These are phyloP conservation scores for Sugiyamaella japonica DNA, from an alignment of 1,139 yeast species.

Conservation along the genomic window DNA sequence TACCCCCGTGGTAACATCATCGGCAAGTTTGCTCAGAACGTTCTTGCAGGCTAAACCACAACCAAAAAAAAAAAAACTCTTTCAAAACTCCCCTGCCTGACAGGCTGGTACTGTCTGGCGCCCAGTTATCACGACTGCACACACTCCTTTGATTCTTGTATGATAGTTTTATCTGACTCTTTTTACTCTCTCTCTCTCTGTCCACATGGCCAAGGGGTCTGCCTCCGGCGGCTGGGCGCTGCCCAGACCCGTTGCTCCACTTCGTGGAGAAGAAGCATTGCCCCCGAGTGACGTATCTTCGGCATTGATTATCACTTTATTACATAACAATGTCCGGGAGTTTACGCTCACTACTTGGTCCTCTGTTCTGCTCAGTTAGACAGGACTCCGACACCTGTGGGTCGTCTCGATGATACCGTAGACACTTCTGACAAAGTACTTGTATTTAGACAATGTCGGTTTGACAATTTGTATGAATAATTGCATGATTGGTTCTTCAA, in stretches of 20 bases:
- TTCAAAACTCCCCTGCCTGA: not conserved
- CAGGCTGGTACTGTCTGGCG: conserved; percentile 12
- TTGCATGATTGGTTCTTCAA: too few relatives aligned
- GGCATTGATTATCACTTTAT: too few relatives aligned
- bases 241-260: conserved; percentile 10
- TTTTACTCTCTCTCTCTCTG: not conserved
- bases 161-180: not conserved
- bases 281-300: too few relatives aligned
- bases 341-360: not conserved
- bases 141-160: conserved; percentile 8
- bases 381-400: not conserved
- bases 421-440: not conserved
- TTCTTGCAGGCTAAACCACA: conserved; percentile 31
- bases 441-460: conserved; percentile 3
- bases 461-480: not conserved
- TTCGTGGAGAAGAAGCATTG: conserved; percentile 4
- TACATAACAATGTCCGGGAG: not conserved
- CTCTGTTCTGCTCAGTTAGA: not conserved
- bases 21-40: conserved; percentile 53
- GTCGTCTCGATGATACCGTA: not conserved
- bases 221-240: conserved; percentile 14
- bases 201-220: not conserved
- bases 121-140: not conserved
- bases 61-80: not conserved
- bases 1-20: conserved; percentile 43